Conservation (phyloP, 129 eudicot species). For the carrot (Daucus carota) region DH1_v3.0 NC_030383.2:64039501-64040000, state of each 20-base stretch:
- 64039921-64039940: not conserved
- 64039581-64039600: not conserved
- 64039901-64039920: not conserved
- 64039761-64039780: not conserved
- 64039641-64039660: not conserved
- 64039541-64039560: too few species aligned
- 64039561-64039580: too few species aligned
- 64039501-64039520: too few species aligned
- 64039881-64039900: conserved; percentile 6
- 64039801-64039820: not conserved
- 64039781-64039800: not conserved
- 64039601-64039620: not conserved
- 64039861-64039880: not conserved
- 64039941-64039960: not conserved
- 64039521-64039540: too few species aligned
- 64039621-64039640: not conserved
- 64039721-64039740: not conserved
- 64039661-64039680: not conserved
- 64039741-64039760: not conserved
- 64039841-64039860: not conserved
- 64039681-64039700: not conserved
- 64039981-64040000: not conserved
- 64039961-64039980: not conserved
- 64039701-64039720: not conserved
- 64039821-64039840: not conserved